Base-by-base conservation (phyloP, 2,329 filamentous ascomycete species). In the Aureobasidium mangrovei region DNA sequence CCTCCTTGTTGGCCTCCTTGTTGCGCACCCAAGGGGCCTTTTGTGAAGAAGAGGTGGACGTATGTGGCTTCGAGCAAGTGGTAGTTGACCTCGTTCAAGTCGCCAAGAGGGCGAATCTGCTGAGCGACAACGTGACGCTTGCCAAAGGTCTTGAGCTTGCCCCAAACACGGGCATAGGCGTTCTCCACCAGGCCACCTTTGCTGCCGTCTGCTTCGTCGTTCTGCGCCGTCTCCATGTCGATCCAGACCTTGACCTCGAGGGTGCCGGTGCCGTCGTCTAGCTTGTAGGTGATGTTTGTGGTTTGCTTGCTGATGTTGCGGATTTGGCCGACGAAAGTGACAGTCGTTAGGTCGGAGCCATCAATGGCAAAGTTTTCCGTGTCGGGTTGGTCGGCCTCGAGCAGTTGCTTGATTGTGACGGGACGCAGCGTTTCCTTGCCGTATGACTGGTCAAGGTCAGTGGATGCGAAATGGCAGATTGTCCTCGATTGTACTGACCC, bases 241-340 rank as follows among this genome's bases (percentile, higher is more conserved):
- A 87, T 77, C 86, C 87, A 95, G 69, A 86, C 84, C 75, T 93
- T 94, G 61, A 89, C 91, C 71, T 98, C 94, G 63, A 96, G 85
- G 58, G 84, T 78, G 57, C 89, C 91, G 1, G 94, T 98, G 68
- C 93, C 93, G 71, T 98, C 93, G 72, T 98, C 93, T 63, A 98
- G 76, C 65, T 85, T 87, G 78, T 94, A 95, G 43, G 88, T 95
- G 61, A 90, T 83, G 73, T 95, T 94, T 61, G 91, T 96, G 39
- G 85, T 81, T 73, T 95, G 89, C n/a, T 81, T 79, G 66, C 82
- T 86, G 71, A 96, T 83, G 71, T 84, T 84, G 68, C 90, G 88
- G 63, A 98, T 84, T 76, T 96, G 91, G 51, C 88, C 93, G 57
- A 98, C 82, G 61, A 97, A 85, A 31, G 87, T 91, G 58, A 94